These are phyloP conservation scores for Lentinula novae-zelandiae DNA, from an alignment of 1,284 basidiomycete species.

Conservation along the genomic window DNA sequence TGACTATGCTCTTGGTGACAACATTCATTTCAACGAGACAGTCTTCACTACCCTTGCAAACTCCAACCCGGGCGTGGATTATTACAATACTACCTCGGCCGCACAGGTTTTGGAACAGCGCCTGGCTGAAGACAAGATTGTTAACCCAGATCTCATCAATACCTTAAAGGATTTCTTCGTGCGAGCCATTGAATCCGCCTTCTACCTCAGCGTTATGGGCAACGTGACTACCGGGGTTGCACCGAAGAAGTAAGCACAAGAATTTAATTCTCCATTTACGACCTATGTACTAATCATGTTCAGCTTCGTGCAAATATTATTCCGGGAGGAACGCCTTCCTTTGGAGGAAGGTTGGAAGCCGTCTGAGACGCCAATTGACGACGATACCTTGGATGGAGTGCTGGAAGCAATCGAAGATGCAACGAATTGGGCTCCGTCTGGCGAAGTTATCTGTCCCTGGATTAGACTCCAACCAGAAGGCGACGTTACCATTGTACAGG, in stretches of 20 bases:
- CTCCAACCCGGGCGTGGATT: constrained; percentile 21
- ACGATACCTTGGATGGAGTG: background rate
- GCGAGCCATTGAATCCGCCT: constrained; percentile 16
- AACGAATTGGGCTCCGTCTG: background rate
- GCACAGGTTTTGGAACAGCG: constrained; percentile 13
- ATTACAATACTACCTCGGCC: constrained; percentile 20
- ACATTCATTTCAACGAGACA: constrained; percentile 19
- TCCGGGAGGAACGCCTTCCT: constrained; percentile 15
- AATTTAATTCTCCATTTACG: background rate
- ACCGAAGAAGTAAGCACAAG: constrained; percentile 16
- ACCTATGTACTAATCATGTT: constrained; percentile 2
- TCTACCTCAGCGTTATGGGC: constrained; percentile 19
- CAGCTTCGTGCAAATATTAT: constrained; percentile 15
- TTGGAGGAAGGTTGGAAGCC: constrained; percentile 14
- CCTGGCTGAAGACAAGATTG: constrained; percentile 15
- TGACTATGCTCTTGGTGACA: constrained; percentile 17
- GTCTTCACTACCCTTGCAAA: constrained; percentile 17
- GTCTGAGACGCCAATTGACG: constrained; percentile 2
- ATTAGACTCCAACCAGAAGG: constrained; percentile 10
- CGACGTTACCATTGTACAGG: background rate
- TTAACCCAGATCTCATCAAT: constrained; percentile 19
- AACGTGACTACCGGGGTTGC: constrained; percentile 19
- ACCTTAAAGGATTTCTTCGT: constrained; percentile 19
- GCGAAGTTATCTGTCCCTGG: constrained; percentile 6
- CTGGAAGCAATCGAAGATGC: background rate